Percentiles rank a stretch among this genome's conserved stretches.
These are phyloP conservation scores for Plasmodium gonderi DNA, from an alignment of 169 alveolate genomes.

Conservation along the genomic window DNA sequence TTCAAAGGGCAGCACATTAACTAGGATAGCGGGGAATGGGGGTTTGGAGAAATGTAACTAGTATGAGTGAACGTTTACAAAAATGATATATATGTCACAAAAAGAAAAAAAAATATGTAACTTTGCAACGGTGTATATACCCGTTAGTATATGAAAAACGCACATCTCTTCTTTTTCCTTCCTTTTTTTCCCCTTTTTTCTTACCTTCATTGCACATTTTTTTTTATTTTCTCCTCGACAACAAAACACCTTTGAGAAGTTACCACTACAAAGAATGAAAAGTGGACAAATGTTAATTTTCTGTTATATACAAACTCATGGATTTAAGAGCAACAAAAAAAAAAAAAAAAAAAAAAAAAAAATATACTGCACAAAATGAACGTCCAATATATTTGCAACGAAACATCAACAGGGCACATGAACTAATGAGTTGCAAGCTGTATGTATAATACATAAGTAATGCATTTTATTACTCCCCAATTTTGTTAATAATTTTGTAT, in stretches of 20 bases:
- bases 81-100: too few relatives aligned
- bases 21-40: constrained; percentile 6
- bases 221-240: constrained; percentile 72
- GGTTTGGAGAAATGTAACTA: neutral
- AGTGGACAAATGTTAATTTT: neutral
- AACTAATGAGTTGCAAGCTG: neutral
- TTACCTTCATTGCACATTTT: constrained; percentile 73
- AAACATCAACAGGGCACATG: neutral
- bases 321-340: neutral
- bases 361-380: neutral
- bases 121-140: neutral
- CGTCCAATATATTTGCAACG: too few relatives aligned
- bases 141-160: neutral
- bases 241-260: constrained; percentile 69
- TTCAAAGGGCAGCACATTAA: constrained; percentile 70
- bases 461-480: constrained; percentile 61
- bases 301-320: neutral
- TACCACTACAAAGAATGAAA: constrained; percentile 42
- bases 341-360: neutral
- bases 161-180: neutral
- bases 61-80: too few relatives aligned
- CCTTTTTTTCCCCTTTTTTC: neutral
- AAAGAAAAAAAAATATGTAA: neutral
- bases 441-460: neutral
- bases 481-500: constrained; percentile 71